phyloP scores from a whole-genome alignment of 305 asterid species.

The Euphrasia arctica region DNA sequence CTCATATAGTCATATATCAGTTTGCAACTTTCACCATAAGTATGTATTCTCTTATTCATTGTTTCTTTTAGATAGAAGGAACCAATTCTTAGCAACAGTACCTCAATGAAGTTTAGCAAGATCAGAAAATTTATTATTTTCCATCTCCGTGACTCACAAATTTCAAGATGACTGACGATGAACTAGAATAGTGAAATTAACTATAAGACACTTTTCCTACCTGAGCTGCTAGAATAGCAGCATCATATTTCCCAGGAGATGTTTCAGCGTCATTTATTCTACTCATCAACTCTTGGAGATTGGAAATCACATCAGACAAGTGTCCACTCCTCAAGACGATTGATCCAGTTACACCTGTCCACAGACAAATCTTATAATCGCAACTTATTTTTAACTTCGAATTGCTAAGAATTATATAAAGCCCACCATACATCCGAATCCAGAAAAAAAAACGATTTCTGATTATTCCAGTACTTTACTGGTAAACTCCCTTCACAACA shows the following conservation, averaged over 20 bases:
- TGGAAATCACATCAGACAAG: slow-evolving; percentile 61
- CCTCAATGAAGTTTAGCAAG: not conserved
- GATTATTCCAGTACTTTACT: not conserved
- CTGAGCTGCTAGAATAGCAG: slow-evolving; percentile 70
- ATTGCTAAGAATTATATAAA: slow-evolving; percentile 19
- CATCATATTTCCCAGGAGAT: slow-evolving; percentile 75
- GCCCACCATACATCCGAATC: slow-evolving; percentile 6
- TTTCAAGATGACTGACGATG: slow-evolving; percentile 21
- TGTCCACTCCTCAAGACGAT: slow-evolving; percentile 70
- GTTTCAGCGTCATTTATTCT: slow-evolving; percentile 70
- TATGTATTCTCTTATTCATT: not conserved
- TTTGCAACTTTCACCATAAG: not conserved
- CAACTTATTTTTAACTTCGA: not conserved
- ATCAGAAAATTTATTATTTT: slow-evolving; percentile 1
- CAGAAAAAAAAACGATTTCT: not conserved
- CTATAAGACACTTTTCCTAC: slow-evolving; percentile 31
- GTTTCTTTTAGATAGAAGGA: not conserved
- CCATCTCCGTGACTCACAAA: slow-evolving; percentile 15
- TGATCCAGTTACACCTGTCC: slow-evolving; percentile 75
- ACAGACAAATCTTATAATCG: slow-evolving; percentile 14
- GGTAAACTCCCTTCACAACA: not conserved
- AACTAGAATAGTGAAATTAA: slow-evolving; percentile 15
- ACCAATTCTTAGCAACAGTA: not conserved
- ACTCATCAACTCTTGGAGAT: slow-evolving; percentile 67
- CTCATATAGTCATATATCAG: not conserved